Conservation (phyloP, 257 asterid genomes). For the Solanum sejunctum region DNA sequence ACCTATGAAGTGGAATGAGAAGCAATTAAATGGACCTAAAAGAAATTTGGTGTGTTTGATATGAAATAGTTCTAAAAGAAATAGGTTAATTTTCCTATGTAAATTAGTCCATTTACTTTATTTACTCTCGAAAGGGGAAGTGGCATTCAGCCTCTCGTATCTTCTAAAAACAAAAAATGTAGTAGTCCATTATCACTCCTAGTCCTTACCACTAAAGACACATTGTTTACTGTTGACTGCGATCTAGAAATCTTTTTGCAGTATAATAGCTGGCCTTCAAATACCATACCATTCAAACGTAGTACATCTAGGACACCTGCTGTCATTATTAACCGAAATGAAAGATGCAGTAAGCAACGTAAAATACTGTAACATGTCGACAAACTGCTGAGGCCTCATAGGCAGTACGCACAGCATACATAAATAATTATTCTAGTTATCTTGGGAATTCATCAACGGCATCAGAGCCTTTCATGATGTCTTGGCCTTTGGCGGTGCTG, state of each 20-base stretch:
- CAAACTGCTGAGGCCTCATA: neutral
- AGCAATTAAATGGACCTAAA: neutral
- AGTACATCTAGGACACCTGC: neutral
- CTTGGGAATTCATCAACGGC: neutral
- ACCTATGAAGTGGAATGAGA: neutral
- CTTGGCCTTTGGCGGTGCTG: slow-evolving; percentile 6
- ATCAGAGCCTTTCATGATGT: neutral
- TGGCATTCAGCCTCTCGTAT: neutral
- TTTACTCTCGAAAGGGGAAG: neutral
- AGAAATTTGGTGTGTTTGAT: neutral
- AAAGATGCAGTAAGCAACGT: neutral
- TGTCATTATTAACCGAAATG: neutral
- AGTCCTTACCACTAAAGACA: neutral
- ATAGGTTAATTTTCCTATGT: too few species aligned
- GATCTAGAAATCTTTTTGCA: neutral
- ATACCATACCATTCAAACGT: neutral
- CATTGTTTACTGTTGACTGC: neutral
- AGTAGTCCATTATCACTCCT: neutral
- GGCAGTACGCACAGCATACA: neutral
- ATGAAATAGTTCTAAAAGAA: neutral
- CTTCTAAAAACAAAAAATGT: neutral
- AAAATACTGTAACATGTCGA: neutral
- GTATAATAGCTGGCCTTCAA: neutral
- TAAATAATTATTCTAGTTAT: neutral
- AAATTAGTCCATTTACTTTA: too few species aligned